Percentiles rank a stretch among this genome's conserved stretches.
These are phyloP conservation scores for Suillus discolor DNA, from an alignment of 768 basidiomycete species.

Conservation along the genomic window DNA sequence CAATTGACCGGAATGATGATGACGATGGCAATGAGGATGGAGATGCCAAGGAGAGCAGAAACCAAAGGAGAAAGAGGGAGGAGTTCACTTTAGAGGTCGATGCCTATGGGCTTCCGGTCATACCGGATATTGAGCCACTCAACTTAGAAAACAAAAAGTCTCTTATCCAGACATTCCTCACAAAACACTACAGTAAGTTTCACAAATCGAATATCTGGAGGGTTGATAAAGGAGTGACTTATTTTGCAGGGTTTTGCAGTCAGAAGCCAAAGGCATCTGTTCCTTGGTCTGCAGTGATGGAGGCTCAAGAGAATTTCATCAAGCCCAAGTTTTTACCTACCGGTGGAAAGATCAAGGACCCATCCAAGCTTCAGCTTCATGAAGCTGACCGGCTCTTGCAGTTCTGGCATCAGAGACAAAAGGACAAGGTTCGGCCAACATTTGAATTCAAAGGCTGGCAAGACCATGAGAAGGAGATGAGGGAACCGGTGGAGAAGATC, in stretches of 20 bases:
- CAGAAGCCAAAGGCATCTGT: not conserved
- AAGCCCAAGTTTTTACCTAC: not conserved
- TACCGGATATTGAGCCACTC: too few relatives aligned
- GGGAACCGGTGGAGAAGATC: not conserved
- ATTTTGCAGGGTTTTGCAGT: not conserved
- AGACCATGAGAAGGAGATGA: not conserved
- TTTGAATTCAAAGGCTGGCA: not conserved
- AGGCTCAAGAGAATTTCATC: not conserved
- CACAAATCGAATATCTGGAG: not conserved
- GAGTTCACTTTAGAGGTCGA: not conserved
- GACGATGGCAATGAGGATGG: not conserved
- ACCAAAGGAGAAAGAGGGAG: not conserved
- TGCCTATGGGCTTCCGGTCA: not conserved
- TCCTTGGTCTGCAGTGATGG: not conserved
- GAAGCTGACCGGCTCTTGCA: not conserved
- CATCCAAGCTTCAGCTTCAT: not conserved
- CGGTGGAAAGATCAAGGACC: not conserved
- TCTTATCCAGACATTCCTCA: not conserved
- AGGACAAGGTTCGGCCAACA: not conserved
- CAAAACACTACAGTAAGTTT: constrained; percentile 4
- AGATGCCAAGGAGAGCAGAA: not conserved
- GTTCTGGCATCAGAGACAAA: not conserved
- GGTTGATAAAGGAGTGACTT: not conserved
- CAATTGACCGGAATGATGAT: not conserved
- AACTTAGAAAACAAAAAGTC: too few relatives aligned